Base-by-base conservation (phyloP, 164 flowering plant species). In the Vitis labrusca region DNA sequence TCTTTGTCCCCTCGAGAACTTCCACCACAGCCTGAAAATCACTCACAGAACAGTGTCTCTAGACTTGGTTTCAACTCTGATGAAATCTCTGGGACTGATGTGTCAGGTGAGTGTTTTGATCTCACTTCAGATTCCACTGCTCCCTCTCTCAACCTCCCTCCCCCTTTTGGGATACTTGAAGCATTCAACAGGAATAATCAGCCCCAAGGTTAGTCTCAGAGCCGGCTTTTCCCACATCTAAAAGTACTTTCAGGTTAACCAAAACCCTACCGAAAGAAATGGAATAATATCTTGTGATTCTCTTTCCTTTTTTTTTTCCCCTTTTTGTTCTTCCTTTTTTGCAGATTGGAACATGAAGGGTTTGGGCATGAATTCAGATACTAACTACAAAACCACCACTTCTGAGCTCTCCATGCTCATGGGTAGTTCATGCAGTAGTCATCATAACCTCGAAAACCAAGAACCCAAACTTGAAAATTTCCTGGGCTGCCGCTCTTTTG, bases 381-480 rank as follows among this genome's bases (percentile, higher is more conserved):
- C 15, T 30, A 78, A 70, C 88, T 82, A 78, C 84, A 87, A 82
- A 63, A 67, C 79, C 59, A 74, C 65, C 64, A 37, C 44, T 37
- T 79, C 87, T 2, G 88, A 77, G 29, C 59, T 77, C 10, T 74
- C 82, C 1, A 77, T 82, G 84, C 53, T 87, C 1, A 80, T 84
- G 81, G 83, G 81, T 6, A 72, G 75, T 75, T 75, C 87, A 68
- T 78, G 77, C 77, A 80, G 67, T 64, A 78, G 65, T 64, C 83
- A 37, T 37, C 44, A 81, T 19, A 76, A 68, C 66, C 75, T 74
- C 10, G 76, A 74, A 47, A 74, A 68, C 3, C 85, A 83, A 53
- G 87, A 76, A 29, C 97, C 97, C 10, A 94, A 92, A 80, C 92
- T 94, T 2, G 98, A 94, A 71, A 90, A 92, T 71, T 92, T 94